Base-by-base conservation (phyloP, 2,329 filamentous ascomycete species). In the Trichoderma lentiforme region DNA sequence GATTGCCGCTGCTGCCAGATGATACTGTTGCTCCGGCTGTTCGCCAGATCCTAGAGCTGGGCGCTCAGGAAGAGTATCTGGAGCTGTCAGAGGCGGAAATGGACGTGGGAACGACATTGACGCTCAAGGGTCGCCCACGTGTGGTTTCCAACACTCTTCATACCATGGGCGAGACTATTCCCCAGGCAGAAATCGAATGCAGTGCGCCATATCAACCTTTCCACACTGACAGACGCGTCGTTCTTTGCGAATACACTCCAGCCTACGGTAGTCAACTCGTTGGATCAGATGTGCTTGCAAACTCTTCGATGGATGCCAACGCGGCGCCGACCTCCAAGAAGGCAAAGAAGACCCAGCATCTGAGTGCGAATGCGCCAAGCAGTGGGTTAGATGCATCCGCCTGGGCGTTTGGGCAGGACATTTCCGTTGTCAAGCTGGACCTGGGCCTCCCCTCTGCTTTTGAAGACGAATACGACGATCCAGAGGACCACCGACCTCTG, bases 171-270 rank as follows among this genome's bases (percentile, higher is more conserved):
- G 93, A 83, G 79, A 92, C 83, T 79, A 95, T 89, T 71, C 89
- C 90, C 1, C 89, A 91, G 74, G 94, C 93, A 6, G 95, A 98
- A 83, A 97, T 97, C 75, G 96, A 99, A 79, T 97, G 95, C 1
- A 98, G 95, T 78, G 93, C 95, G 5, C 94, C 95, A 2, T 98
- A 97, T 77, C 95, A 97, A 77, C 95, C 96, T 1, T 98, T 98
- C 83, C 95, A 98, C 80, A 96, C 95, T 0, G 95, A 98, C 78
- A 89, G 90, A 70, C 90, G 95, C 3, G 93, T 98, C 58, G 89
- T 87, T n/a, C 85, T 98, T 32, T 92, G 90, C 75, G 87, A 94
- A 56, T 93, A 91, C 78, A 81, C 78, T 43, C 74, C 76, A 67
- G 80, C 76, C 67, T 73, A 75, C 56, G 80, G 81, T 3, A 76